These are phyloP conservation scores for Penicillium pulvis DNA, from an alignment of 495 filamentous ascomycete genomes.

Conservation along the genomic window DNA sequence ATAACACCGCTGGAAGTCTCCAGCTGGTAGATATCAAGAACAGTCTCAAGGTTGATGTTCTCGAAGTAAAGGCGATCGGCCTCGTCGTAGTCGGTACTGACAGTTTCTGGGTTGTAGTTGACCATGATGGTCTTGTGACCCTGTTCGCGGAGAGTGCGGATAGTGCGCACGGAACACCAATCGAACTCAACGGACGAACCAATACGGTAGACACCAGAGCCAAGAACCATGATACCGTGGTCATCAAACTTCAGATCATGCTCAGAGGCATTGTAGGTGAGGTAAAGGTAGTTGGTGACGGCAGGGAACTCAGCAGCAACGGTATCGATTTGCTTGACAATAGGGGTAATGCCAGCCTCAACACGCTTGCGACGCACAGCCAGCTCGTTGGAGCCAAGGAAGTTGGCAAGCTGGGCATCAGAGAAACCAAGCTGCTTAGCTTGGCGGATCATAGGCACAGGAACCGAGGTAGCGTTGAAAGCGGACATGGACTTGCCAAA, in stretches of 20 bases:
- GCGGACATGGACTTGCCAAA: constrained; percentile 77
- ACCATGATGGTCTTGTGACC: constrained; percentile 98
- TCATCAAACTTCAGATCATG: constrained; percentile 86
- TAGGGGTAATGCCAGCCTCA: constrained; percentile 81
- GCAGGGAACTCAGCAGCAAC: constrained; percentile 97
- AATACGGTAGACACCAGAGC: constrained; percentile 96
- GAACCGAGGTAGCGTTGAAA: constrained; percentile 70
- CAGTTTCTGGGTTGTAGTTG: constrained; percentile 95
- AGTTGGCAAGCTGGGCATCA: constrained; percentile 90
- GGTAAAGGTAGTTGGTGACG: constrained; percentile 93
- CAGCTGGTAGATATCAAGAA: constrained; percentile 93
- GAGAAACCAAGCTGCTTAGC: constrained; percentile 94
- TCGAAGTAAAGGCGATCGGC: constrained; percentile 96
- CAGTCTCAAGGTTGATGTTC: constrained; percentile 92
- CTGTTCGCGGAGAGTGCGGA: constrained; percentile 85
- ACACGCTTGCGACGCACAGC: constrained; percentile 79
- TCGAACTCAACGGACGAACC: constrained; percentile 98
- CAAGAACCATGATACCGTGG: constrained; percentile 91
- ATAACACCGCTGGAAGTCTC: constrained; percentile 89
- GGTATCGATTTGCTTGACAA: constrained; percentile 98
- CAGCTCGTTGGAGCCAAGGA: constrained; percentile 90
- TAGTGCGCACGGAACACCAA: constrained; percentile 97
- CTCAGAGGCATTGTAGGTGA: constrained; percentile 91
- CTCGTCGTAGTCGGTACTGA: constrained; percentile 95
- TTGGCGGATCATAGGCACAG: constrained; percentile 64